Conservation (phyloP, 2,329 filamentous ascomycete genomes). For the Stachybotrys echinatus region DNA sequence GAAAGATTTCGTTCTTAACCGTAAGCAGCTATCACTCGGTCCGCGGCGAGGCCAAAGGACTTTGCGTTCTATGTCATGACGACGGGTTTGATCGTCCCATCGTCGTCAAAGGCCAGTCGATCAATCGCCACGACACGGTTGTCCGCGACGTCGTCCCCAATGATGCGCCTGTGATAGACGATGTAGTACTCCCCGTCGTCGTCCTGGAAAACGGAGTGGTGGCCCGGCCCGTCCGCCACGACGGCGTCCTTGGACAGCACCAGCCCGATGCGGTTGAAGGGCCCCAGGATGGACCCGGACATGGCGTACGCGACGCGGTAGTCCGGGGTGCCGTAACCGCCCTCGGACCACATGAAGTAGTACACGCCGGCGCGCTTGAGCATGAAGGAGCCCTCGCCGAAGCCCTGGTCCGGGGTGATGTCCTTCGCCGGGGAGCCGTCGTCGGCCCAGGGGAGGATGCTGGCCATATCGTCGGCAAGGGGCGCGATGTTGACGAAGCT, state of each 20-base stretch:
- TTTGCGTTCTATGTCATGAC: slow-evolving; percentile 7
- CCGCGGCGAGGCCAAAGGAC: no score
- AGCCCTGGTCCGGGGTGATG: slow-evolving; percentile 6
- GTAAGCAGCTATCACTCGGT: no score
- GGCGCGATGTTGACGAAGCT: slow-evolving; percentile 4
- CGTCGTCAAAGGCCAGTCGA: slow-evolving; percentile 2
- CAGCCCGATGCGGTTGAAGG: slow-evolving; percentile 4
- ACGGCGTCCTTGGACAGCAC: slow-evolving; percentile 5
- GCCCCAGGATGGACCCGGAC: slow-evolving; percentile 5
- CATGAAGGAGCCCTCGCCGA: slow-evolving; percentile 6
- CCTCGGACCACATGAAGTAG: slow-evolving; percentile 10
- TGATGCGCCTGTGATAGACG: slow-evolving; percentile 6
- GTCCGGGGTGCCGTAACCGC: slow-evolving; percentile 5
- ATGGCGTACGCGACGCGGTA: slow-evolving; percentile 7
- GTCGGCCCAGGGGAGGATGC: slow-evolving; percentile 1
- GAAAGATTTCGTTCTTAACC: no score
- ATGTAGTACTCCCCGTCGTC: slow-evolving; percentile 8
- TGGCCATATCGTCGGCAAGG: slow-evolving; percentile 6
- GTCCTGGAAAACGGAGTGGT: slow-evolving; percentile 7
- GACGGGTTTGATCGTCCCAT: slow-evolving; percentile 6
- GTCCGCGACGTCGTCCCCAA: slow-evolving; percentile 6
- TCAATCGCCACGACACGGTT: slow-evolving; percentile 6
- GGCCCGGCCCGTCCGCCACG: slow-evolving; percentile 8
- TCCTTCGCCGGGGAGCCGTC: slow-evolving; percentile 3
- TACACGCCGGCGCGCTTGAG: slow-evolving; percentile 6